Evolutionary conservation across 2,329 filamentous ascomycete genomes (phyloP), one percentile per base, ranked within the genome.

Genomic region (Phaeosphaeriaceae sp.): DNA sequence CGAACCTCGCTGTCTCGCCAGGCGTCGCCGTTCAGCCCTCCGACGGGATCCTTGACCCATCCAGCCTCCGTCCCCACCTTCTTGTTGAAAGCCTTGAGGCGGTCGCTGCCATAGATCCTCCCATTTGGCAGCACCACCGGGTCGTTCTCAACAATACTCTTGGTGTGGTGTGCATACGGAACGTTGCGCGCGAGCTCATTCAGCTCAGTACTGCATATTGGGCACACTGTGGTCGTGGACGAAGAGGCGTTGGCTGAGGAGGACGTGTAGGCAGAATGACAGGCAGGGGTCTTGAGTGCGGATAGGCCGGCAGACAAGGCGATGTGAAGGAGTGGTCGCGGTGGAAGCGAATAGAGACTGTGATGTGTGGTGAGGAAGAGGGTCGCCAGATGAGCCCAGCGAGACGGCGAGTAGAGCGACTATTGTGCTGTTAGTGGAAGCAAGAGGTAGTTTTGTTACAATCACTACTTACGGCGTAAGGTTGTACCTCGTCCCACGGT

Each of bases 161-260:
- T 96, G 27, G 91, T 93, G 76, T 99, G 95, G 72, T 97, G 91
- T 2, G 95, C 95, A 70, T 98, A 98, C 0, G 95, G 95, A 46
- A 99, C 91, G 68, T 90, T 89, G 51, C 89, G 85, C 1, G 95
- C 94, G 33, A 99, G 85, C 70, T 93, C 91, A 76, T 98, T 98
- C 55, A 99, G 86, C 79, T 99, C 95, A 0, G 91, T 95, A 48
- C 91, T 95, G 82, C 95, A 99, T 72, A 99, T 98, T 2, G 95
- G 95, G 70, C 95, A 99, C 44, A 98, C 88, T 49, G 88, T 89
- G 7, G 91, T 79, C 11, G 79, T 89, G 1, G 88, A 88, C 1
- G 90, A 85, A 25, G 81, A 83, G n/a, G 77, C 72, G 66, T 81
- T 79, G 19, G 82, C 82, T 15, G 80, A 84, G 10, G 85, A 84